Evolutionary conservation across 2,329 filamentous ascomycete species (phyloP), one percentile per base, ranked within the genome.

Genomic region (Diaporthe sp.): DNA sequence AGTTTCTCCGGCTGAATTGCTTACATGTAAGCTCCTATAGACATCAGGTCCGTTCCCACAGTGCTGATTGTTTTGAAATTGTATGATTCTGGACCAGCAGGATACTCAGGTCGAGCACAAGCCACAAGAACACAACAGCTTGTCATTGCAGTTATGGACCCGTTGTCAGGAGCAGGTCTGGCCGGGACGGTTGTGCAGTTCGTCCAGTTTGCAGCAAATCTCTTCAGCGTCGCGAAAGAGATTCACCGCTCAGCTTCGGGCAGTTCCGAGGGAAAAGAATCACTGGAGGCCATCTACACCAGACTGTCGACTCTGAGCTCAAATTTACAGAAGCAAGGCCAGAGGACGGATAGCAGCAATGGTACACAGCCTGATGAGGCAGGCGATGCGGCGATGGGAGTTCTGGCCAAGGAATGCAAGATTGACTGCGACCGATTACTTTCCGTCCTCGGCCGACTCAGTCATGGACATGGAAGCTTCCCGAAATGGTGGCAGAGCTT

Each of bases 401-500:
- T 31, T 19, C 25, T 65, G 25, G 59, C 59, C 13, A 22, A 46
- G 25, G 59, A 65, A 25, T 65, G 59, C 25, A 65, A 46, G 2
- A 3, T 31, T 22, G 59, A 65, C 59, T 65, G 59, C 17, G 25
- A 65, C 42, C 7, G 25, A 31, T 15, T 65, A 10, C 59, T 65
- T 12, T 46, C 59, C 9, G 59, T 65, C 3, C 25, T 65, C 9
- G 39, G 25, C 5, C 46, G 25, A 15, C 39, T 65, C 59, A 65
- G 4, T 0, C 59, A 46, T 6, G 59, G 59, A 19, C 25, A 34
- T 3, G 39, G 59, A 15, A 31, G 15, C 59, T 31, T 65, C 2
- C 59, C 59, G 25, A 65, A 65, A 28, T 65, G 59, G 59, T 65
- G 59, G 39, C 46, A 65, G 25, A 65, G 42, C 59, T 65, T 65